Evolutionary conservation across 306 rosid species (phyloP).

Genomic region (Gleditsia sinensis): DNA sequence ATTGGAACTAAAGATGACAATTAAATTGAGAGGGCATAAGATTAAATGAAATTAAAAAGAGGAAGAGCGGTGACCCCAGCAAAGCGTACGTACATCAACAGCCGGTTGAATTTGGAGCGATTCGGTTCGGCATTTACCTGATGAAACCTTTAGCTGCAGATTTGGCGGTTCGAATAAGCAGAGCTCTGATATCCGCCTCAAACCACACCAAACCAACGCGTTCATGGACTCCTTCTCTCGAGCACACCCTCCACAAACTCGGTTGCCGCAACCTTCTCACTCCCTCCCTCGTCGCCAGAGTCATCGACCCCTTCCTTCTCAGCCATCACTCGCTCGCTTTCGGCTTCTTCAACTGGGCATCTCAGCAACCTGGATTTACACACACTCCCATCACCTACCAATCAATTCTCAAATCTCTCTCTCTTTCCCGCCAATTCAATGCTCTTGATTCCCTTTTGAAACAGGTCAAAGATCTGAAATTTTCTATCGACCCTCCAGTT

Average conservation of each 20-base stretch:
- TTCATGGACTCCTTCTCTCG: constrained; percentile 71
- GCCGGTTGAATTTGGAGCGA: not conserved
- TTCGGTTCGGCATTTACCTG: not conserved
- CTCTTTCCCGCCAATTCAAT: constrained; percentile 55
- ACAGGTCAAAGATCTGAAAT: constrained; percentile 55
- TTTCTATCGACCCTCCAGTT: constrained; percentile 52
- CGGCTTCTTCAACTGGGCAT: constrained; percentile 94
- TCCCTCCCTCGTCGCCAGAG: constrained; percentile 70
- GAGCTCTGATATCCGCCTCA: constrained; percentile 48
- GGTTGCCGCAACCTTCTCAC: constrained; percentile 61
- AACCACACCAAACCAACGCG: constrained; percentile 49
- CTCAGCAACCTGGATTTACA: constrained; percentile 77
- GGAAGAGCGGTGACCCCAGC: too few relatives aligned
- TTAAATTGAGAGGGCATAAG: too few relatives aligned
- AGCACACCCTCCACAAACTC: constrained; percentile 65
- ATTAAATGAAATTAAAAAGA: too few relatives aligned
- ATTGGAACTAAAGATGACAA: too few relatives aligned
- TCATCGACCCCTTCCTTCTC: constrained; percentile 86
- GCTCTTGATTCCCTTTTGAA: constrained; percentile 60
- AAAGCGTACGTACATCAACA: too few relatives aligned
- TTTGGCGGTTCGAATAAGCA: constrained; percentile 9
- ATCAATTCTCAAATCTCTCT: constrained; percentile 69
- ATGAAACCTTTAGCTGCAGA: not conserved
- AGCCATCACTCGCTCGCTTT: constrained; percentile 79
- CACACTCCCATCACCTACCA: constrained; percentile 65